phyloP scores from a whole-genome alignment of 164 flowering plant species.

The Cinnamomum chago region DNA sequence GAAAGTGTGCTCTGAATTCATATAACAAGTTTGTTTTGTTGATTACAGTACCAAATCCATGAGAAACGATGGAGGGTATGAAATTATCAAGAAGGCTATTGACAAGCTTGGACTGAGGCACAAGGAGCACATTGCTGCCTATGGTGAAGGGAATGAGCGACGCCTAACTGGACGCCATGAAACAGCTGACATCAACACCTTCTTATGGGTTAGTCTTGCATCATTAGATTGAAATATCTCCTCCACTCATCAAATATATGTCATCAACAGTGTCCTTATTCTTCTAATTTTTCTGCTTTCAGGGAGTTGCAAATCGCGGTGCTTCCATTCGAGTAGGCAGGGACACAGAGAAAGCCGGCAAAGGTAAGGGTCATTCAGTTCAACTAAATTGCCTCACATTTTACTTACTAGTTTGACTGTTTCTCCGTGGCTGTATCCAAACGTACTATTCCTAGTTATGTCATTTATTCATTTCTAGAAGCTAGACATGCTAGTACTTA shows the following conservation, averaged over 20 bases:
- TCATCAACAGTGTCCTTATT: not conserved
- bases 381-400: not conserved
- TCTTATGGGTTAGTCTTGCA: conserved; percentile 26
- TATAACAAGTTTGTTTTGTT: not conserved
- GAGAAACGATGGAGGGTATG: conserved; percentile 76
- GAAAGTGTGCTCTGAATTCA: not conserved
- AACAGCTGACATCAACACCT: conserved; percentile 34
- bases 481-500: not conserved
- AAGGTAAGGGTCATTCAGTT: conserved; percentile 4
- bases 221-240: not conserved
- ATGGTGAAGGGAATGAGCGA: conserved; percentile 38
- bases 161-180: conserved; percentile 37
- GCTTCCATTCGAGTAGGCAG: conserved; percentile 47
- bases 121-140: conserved; percentile 91
- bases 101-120: conserved; percentile 68
- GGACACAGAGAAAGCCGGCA: conserved; percentile 39
- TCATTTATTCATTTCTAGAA: not conserved
- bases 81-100: conserved; percentile 77
- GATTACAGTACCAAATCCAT: conserved; percentile 69
- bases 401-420: not conserved
- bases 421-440: not conserved
- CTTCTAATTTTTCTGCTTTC: not conserved
- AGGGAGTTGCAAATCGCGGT: conserved; percentile 51
- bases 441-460: not conserved
- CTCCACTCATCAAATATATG: not conserved